Evolutionary conservation across 768 basidiomycete genomes (phyloP), one percentile per base, ranked within the genome.

Genomic region (Dentipellis fragilis): DNA sequence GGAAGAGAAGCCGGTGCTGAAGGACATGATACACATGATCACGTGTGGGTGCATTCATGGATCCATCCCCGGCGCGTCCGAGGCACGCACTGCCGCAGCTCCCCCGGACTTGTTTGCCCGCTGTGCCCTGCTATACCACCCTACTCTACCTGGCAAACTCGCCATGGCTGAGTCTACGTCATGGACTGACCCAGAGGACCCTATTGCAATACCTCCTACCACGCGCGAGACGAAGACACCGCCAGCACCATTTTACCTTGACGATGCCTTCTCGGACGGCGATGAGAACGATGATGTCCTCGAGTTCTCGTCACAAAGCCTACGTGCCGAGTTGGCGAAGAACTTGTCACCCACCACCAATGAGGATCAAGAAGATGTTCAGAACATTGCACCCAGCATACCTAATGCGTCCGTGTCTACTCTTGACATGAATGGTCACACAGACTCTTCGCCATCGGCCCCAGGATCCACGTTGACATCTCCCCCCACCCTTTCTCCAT

Each of bases 251-350:
- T 57, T 59, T 36, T 21, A 59, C 38, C 29, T 61, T 17, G 86
- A 89, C 69, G 88, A 89, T 65, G 83, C 84, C 12, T 89, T 89
- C 68, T 75, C 76, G 1, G 81, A 82, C 49, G 72, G 66, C 10
- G 80, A 82, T 9, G 80, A 80, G 56, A 69, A 72, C 40, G 76
- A 78, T 55, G 60, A 71, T 8, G 64, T 68, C 1, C 73, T 76
- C 64, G 73, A 80, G 40, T 86, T 89, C 72, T 80, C 73, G 16
- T 72, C 80, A 3, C 78, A 78, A 46, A 72, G 74, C n/a, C 76
- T 88, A 55, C 80, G 85, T 35, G 70, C 77, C 54, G 85, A 87
- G 55, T 67, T 89, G 50, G 77, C 78, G 49, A 78, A 73, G 64
- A 75, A 75, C 58, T 67, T 74, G 61, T 70, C 69, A n/a, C 58